Evolutionary conservation across 2,329 filamentous ascomycete species (phyloP).

Genomic region (Beauveria pseudobassiana): DNA sequence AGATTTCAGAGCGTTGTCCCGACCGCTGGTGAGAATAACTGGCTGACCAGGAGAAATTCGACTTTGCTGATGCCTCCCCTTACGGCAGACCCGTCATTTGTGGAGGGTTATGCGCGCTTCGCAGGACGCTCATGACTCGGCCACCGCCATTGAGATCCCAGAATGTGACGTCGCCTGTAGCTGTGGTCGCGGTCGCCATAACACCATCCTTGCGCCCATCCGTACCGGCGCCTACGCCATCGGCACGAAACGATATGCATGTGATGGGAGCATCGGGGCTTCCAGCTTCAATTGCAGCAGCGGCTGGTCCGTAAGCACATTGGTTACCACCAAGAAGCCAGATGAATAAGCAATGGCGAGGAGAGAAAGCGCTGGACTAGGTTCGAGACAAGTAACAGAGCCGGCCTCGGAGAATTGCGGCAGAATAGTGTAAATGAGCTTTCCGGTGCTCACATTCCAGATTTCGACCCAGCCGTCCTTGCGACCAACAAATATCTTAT

Average conservation of each 20-base stretch:
- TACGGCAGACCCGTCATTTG: slow-evolving; percentile 43
- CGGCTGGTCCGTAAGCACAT: slow-evolving; percentile 70
- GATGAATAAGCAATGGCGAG: slow-evolving; percentile 81
- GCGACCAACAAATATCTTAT: slow-evolving; percentile 88
- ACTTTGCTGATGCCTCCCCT: slow-evolving; percentile 77
- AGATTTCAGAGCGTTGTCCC: slow-evolving; percentile 88
- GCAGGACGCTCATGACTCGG: slow-evolving; percentile 75
- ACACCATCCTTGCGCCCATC: slow-evolving; percentile 81
- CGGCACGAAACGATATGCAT: slow-evolving; percentile 83
- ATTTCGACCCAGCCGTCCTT: slow-evolving; percentile 88
- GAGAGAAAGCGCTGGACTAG: slow-evolving; percentile 75
- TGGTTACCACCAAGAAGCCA: slow-evolving; percentile 71
- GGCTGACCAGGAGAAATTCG: slow-evolving; percentile 87
- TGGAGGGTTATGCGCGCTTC: slow-evolving; percentile 78
- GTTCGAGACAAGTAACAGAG: slow-evolving; percentile 78
- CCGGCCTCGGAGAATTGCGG: slow-evolving; percentile 67
- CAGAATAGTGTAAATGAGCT: slow-evolving; percentile 82
- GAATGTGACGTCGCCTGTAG: slow-evolving; percentile 82
- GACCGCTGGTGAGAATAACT: slow-evolving; percentile 80
- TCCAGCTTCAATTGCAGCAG: slow-evolving; percentile 63
- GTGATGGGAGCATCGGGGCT: slow-evolving; percentile 60
- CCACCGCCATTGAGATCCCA: slow-evolving; percentile 94
- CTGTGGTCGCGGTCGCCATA: slow-evolving; percentile 80
- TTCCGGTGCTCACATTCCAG: slow-evolving; percentile 92
- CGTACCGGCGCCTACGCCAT: slow-evolving; percentile 78